A percentile compares a stretch with the other conserved stretches of the same genome.
Evolutionary conservation across 257 asterid genomes (phyloP).

Genomic region (Jaltomata sinuosa): DNA sequence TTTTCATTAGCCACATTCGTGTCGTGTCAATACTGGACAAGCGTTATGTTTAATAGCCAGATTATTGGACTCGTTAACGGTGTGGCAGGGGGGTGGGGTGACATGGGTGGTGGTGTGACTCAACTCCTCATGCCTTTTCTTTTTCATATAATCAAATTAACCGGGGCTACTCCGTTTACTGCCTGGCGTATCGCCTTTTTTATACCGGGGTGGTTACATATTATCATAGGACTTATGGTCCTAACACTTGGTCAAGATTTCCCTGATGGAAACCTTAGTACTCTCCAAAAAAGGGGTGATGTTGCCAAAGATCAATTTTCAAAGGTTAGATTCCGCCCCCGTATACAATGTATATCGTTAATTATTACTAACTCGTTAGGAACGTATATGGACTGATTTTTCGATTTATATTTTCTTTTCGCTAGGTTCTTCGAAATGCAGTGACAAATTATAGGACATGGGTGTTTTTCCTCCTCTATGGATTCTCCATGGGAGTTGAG

Average conservation of each 20-base stretch:
- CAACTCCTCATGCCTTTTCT: constrained; percentile 52
- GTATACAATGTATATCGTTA: background rate
- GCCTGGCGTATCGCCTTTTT: constrained; percentile 61
- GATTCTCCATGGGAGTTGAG: constrained; percentile 41
- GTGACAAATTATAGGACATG: constrained; percentile 27
- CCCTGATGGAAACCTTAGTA: constrained; percentile 54
- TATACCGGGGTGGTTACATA: constrained; percentile 46
- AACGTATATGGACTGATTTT: background rate
- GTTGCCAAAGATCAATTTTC: constrained; percentile 39
- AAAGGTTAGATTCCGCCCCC: constrained; percentile 6
- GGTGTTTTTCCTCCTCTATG: constrained; percentile 17
- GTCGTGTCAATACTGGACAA: constrained; percentile 49
- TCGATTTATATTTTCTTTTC: background rate
- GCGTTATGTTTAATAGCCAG: constrained; percentile 34
- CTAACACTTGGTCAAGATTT: constrained; percentile 45
- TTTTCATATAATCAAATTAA: constrained; percentile 9
- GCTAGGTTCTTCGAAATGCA: constrained; percentile 31
- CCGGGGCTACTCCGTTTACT: constrained; percentile 37
- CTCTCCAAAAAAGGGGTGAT: constrained; percentile 37
- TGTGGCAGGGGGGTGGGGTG: constrained; percentile 50
- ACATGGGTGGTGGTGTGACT: constrained; percentile 51
- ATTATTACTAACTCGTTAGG: background rate
- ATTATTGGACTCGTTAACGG: constrained; percentile 46
- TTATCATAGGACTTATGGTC: constrained; percentile 37
- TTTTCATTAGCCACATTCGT: constrained; percentile 49